Conservation (phyloP, 768 basidiomycete genomes). For the Collybiopsis luxurians region DNA sequence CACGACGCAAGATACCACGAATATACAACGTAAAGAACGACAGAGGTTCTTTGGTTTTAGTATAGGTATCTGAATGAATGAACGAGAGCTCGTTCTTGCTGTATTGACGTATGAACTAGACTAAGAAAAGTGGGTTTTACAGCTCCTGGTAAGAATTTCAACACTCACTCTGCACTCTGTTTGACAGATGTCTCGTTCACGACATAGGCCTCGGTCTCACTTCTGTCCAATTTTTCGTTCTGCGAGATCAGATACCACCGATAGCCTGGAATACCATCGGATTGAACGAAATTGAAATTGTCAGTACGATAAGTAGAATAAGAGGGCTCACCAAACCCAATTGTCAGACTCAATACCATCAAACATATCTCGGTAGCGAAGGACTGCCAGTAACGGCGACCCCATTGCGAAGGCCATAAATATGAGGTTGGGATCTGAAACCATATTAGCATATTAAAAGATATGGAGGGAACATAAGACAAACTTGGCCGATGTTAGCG, state of each 20-base stretch:
- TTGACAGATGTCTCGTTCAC: slow-evolving; percentile 6
- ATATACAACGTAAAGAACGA: no score
- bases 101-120: slow-evolving; percentile 7
- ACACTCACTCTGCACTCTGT: slow-evolving; percentile 13
- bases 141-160: not conserved
- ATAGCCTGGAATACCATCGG: not conserved
- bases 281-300: not conserved
- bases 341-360: slow-evolving; percentile 12
- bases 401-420: slow-evolving; percentile 19
- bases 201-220: slow-evolving; percentile 11
- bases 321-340: slow-evolving; percentile 16
- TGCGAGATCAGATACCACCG: slow-evolving; percentile 11
- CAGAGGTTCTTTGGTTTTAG: no score
- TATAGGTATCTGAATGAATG: slow-evolving; percentile 5
- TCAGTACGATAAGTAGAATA: not conserved
- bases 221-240: slow-evolving; percentile 14
- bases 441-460: not conserved
- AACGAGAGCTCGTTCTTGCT: slow-evolving; percentile 9
- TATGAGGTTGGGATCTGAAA: slow-evolving; percentile 15
- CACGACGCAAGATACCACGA: no score
- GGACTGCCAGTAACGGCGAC: slow-evolving; percentile 18
- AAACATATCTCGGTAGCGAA: slow-evolving; percentile 16
- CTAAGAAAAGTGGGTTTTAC: not conserved
- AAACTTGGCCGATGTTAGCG: slow-evolving; percentile 25
- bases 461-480: not conserved